These are phyloP conservation scores for Xylariomycetidae sp. DNA, from an alignment of 2,329 filamentous ascomycete genomes.

Conservation along the genomic window DNA sequence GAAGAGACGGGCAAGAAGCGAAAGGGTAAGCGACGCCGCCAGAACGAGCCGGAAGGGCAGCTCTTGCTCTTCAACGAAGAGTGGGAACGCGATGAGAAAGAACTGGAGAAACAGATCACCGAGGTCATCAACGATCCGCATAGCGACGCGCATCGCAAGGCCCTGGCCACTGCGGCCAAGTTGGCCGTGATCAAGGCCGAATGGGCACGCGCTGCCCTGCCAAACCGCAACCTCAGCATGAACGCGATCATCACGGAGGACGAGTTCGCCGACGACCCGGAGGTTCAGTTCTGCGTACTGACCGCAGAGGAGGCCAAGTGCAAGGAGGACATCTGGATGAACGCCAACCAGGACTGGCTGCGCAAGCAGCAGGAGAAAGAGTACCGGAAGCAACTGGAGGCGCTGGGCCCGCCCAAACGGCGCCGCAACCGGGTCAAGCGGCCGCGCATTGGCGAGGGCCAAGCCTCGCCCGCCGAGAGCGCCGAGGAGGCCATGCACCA, in stretches of 20 bases:
- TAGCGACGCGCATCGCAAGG: slow-evolving; percentile 46
- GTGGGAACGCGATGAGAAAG: slow-evolving; percentile 57
- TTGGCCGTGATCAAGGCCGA: slow-evolving; percentile 48
- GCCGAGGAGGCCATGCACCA: slow-evolving; percentile 64
- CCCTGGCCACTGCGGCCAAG: slow-evolving; percentile 52
- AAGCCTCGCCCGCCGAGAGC: slow-evolving; percentile 59
- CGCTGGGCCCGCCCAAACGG: slow-evolving; percentile 45
- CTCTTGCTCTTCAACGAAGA: slow-evolving; percentile 54
- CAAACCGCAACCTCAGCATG: slow-evolving; percentile 46
- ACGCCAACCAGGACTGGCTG: slow-evolving; percentile 90
- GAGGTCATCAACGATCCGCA: slow-evolving; percentile 60
- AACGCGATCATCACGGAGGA: slow-evolving; percentile 64
- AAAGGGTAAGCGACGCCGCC: slow-evolving; percentile 7
- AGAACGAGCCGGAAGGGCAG: slow-evolving; percentile 20
- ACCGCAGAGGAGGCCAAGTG: slow-evolving; percentile 66
- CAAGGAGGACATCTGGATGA: slow-evolving; percentile 92
- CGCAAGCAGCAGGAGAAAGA: slow-evolving; percentile 79
- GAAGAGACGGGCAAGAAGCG: slow-evolving; percentile 1
- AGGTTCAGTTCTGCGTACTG: slow-evolving; percentile 76
- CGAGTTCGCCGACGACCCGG: slow-evolving; percentile 85
- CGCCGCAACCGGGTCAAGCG: slow-evolving; percentile 43
- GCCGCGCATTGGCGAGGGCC: slow-evolving; percentile 57
- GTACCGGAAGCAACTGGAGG: slow-evolving; percentile 62
- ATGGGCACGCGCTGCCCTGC: slow-evolving; percentile 43
- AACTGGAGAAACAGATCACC: slow-evolving; percentile 64